Percentiles rank a stretch among this genome's conserved stretches.
Conservation (phyloP, 192 early-diverging fungal genomes). For the Dissophora ornata region DNA sequence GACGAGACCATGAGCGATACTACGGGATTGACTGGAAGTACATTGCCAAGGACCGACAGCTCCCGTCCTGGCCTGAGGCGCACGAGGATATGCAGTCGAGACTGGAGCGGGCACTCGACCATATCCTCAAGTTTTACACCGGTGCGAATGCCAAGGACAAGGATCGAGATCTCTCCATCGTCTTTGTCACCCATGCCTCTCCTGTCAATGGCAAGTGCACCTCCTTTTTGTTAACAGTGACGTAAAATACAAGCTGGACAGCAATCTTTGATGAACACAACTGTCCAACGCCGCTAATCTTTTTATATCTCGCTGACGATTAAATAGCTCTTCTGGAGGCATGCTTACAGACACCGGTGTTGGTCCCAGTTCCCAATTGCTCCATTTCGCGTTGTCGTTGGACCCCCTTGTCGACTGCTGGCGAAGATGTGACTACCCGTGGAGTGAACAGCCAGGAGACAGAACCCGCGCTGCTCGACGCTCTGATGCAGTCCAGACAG, state of each 20-base stretch:
- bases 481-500: constrained; percentile 16
- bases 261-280: no score
- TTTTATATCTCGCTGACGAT: no score
- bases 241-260: no score
- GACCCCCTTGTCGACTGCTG: constrained; percentile 8
- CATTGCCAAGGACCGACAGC: constrained; percentile 9
- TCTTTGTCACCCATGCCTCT: constrained; percentile 50
- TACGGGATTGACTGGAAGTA: constrained; percentile 52
- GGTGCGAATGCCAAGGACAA: neutral
- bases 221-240: no score
- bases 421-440: neutral
- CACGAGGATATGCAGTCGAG: constrained; percentile 36
- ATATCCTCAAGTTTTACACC: constrained; percentile 24
- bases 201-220: constrained; percentile 44
- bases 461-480: neutral
- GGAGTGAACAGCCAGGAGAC: neutral
- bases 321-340: constrained; percentile 43
- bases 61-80: constrained; percentile 40
- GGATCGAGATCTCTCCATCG: constrained; percentile 33
- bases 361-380: constrained; percentile 46
- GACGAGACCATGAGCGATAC: constrained; percentile 37
- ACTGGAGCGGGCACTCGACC: constrained; percentile 13
- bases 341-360: constrained; percentile 35
- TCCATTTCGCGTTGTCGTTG: constrained; percentile 50
- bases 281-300: no score